These are phyloP conservation scores for Cercophora sp. DNA, from an alignment of 495 filamentous ascomycete species.

Conservation along the genomic window DNA sequence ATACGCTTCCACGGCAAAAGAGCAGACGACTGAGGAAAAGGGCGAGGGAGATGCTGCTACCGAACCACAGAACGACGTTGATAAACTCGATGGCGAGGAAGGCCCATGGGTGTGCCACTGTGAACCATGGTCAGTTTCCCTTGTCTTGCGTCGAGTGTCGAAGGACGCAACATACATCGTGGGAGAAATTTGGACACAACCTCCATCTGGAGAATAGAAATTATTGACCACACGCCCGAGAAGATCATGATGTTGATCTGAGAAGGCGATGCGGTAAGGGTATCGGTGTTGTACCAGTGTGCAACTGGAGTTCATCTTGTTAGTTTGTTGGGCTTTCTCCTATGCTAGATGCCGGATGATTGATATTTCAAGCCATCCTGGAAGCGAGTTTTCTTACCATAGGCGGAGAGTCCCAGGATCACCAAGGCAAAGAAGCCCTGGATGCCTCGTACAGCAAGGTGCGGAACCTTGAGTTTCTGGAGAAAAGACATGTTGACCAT, in stretches of 20 bases:
- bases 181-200: slow-evolving; percentile 53
- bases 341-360: not conserved
- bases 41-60: slow-evolving; percentile 68
- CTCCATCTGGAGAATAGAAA: slow-evolving; percentile 64
- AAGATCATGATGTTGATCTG: slow-evolving; percentile 73
- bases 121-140: slow-evolving; percentile 25
- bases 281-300: slow-evolving; percentile 49
- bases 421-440: slow-evolving; percentile 65
- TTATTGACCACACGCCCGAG: slow-evolving; percentile 57
- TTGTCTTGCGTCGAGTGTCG: not conserved
- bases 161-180: slow-evolving; percentile 29
- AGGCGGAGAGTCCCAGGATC: slow-evolving; percentile 63
- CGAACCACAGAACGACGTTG: slow-evolving; percentile 79
- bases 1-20: slow-evolving; percentile 51
- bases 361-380: not conserved
- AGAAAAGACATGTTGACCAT: slow-evolving; percentile 17
- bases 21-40: slow-evolving; percentile 56
- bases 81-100: slow-evolving; percentile 58
- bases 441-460: slow-evolving; percentile 31
- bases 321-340: slow-evolving; percentile 6
- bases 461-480: not conserved
- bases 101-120: slow-evolving; percentile 53
- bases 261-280: slow-evolving; percentile 43
- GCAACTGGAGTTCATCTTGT: slow-evolving; percentile 34
- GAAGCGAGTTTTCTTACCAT: slow-evolving; percentile 49